Evolutionary conservation across 1,139 yeast genomes (phyloP).

Genomic region (Blastobotrys aristatus): DNA sequence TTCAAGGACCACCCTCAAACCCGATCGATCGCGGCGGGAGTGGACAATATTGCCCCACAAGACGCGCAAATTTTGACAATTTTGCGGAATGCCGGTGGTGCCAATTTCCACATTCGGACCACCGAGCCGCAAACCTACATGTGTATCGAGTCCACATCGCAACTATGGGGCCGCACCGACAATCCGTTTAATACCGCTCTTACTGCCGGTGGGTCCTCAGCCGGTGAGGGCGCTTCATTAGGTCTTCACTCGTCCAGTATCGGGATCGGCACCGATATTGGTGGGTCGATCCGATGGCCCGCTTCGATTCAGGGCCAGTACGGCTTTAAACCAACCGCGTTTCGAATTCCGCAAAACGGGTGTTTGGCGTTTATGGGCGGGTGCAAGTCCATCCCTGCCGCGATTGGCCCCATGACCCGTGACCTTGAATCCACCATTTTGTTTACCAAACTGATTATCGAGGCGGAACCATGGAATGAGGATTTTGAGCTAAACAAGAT

Average conservation of each 20-base stretch:
- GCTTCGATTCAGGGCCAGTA: conserved; percentile 50
- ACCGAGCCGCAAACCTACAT: conserved; percentile 57
- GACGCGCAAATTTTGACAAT: conserved; percentile 38
- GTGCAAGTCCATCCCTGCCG: conserved; percentile 35
- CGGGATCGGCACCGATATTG: conserved; percentile 62
- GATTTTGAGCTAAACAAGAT: conserved; percentile 47
- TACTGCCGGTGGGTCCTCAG: conserved; percentile 55
- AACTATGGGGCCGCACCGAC: conserved; percentile 45
- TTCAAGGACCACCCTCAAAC: conserved; percentile 42
- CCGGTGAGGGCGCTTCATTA: conserved; percentile 59
- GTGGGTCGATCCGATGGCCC: conserved; percentile 58
- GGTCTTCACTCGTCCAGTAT: conserved; percentile 46
- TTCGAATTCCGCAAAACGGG: conserved; percentile 41
- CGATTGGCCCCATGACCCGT: conserved; percentile 19
- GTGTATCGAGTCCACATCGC: conserved; percentile 45
- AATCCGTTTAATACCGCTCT: conserved; percentile 45
- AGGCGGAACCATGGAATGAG: conserved; percentile 51
- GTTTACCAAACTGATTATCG: conserved; percentile 48
- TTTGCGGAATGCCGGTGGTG: conserved; percentile 50
- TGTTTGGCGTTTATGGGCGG: conserved; percentile 48
- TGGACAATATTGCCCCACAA: conserved; percentile 28
- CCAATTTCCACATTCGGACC: conserved; percentile 53
- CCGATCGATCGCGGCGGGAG: conserved; percentile 38
- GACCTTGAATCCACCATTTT: conserved; percentile 23
- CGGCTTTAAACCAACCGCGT: conserved; percentile 48